Base-by-base conservation (phyloP, 495 filamentous ascomycete genomes). In the Lepraria neglecta region DNA sequence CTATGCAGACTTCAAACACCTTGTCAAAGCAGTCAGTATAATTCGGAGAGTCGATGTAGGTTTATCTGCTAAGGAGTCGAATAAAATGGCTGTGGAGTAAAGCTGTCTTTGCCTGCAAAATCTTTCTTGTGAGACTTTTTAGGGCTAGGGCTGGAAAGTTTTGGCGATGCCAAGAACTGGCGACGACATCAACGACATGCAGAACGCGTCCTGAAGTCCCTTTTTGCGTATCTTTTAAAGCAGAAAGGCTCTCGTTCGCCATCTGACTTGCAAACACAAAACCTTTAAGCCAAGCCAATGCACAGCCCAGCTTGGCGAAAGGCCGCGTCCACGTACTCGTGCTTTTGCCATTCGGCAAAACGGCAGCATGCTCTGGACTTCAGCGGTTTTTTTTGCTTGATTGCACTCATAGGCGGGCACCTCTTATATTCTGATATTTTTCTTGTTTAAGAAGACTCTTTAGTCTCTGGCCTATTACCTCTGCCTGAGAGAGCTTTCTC, bases 281-380 rank as follows among this genome's bases (percentile, higher is more conserved):
- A 4, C 31, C 31, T n/a, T 3, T 28, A 54, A 19, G 51, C 51
- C n/a, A 54, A 54, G 51, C 31, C 17, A 38, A 33, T 38, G 30
- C 51, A 54, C 51, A 31, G 50, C 17, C 51, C 33, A 33, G 30
- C 51, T 38, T 35, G 51, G 51, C 51, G 24, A n/a, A 33, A 35
- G 31, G 35, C n/a, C 9, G 28, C 31, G 30, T 3, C 30, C 30
- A 38, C 51, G 51, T 54, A 54, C 51, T 58, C 43, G 56, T 47
- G 56, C 56, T 58, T 44, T 43, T 58, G 56, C 43, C 40, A 58
- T 31, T 19, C 40, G 54, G 31, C 21, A 44, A 43, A 30, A 35
- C 46, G 58, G 58, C 46, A 60, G 50, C 4, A 44, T 43, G 35
- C 35, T 60, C 35, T 43, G 50, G 46, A 47, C 35, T 30, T 7